A percentile compares a stretch with the other conserved stretches of the same genome.
Evolutionary conservation across 2,329 filamentous ascomycete genomes (phyloP).

Genomic region (Fusarium staphyleae): DNA sequence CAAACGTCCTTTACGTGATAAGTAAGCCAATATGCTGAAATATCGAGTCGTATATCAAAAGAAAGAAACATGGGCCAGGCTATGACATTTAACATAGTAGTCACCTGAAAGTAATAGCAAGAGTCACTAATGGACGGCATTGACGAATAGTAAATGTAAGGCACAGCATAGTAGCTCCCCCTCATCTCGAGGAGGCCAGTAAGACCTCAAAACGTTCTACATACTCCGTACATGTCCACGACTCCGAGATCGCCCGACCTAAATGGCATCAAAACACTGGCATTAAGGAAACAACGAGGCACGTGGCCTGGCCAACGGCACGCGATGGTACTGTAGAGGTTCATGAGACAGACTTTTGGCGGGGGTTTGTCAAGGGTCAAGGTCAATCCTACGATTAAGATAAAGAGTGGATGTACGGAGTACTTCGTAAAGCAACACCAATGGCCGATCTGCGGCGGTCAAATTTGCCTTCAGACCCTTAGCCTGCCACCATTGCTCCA

Average conservation of each 20-base stretch:
- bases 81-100: too few relatives aligned
- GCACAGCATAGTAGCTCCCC: too few relatives aligned
- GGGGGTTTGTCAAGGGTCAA: slow-evolving; percentile 1
- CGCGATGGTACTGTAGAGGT: slow-evolving; percentile 6
- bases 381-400: slow-evolving; percentile 16
- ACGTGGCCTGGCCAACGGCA: slow-evolving; percentile 25
- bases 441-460: slow-evolving; percentile 34
- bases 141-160: too few relatives aligned
- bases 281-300: slow-evolving; percentile 7
- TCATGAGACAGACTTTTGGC: slow-evolving; percentile 17
- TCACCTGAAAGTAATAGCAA: too few relatives aligned
- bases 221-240: not conserved
- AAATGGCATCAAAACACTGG: not conserved
- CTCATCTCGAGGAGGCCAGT: too few relatives aligned
- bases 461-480: slow-evolving; percentile 24
- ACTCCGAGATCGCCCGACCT: slow-evolving; percentile 25
- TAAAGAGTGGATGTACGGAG: slow-evolving; percentile 18
- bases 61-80: too few relatives aligned
- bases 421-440: slow-evolving; percentile 12
- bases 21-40: too few relatives aligned
- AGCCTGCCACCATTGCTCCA: slow-evolving; percentile 26
- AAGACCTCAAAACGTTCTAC: not conserved
- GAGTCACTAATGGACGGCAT: too few relatives aligned
- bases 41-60: too few relatives aligned
- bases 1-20: too few relatives aligned